Percentiles rank a stretch among this genome's conserved stretches.
These are phyloP conservation scores for Marchantia polymorpha DNA, from an alignment of 225 moss, liverwort and hornwort species.

Conservation along the genomic window DNA sequence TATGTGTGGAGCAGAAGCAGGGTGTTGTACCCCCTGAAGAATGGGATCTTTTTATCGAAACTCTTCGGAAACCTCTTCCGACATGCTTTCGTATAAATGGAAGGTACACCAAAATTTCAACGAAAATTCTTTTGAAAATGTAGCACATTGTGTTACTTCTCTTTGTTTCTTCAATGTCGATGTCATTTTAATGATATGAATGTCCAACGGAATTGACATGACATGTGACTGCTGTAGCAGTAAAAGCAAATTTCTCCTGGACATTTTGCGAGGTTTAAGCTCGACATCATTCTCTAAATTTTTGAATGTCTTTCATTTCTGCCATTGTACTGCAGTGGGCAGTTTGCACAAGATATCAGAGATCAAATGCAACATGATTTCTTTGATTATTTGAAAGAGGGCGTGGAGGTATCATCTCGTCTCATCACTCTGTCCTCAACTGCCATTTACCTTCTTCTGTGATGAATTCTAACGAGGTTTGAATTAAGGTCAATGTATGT, in stretches of 20 bases:
- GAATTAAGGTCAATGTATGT: too few relatives aligned
- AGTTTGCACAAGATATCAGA: conserved; percentile 73
- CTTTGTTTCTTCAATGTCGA: neutral
- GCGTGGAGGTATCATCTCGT: conserved; percentile 55
- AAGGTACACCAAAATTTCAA: conserved; percentile 34
- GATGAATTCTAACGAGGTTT: too few relatives aligned
- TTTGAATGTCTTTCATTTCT: neutral
- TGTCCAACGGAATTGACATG: neutral
- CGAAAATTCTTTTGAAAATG: neutral
- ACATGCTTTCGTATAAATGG: conserved; percentile 90
- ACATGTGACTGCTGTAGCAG: too few relatives aligned
- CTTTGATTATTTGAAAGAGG: conserved; percentile 71
- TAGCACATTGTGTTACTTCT: neutral
- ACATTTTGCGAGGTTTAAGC: neutral
- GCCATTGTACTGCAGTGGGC: conserved; percentile 48
- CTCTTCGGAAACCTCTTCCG: conserved; percentile 68
- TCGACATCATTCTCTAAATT: neutral
- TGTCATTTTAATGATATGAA: too few relatives aligned
- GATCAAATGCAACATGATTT: conserved; percentile 88
- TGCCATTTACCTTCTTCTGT: neutral
- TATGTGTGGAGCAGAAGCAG: conserved; percentile 59
- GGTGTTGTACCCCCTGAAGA: conserved; percentile 68
- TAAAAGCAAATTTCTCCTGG: neutral
- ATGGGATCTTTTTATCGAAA: conserved; percentile 69
- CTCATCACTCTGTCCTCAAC: neutral